These are phyloP conservation scores for Talaromyces pinophilus DNA, from an alignment of 2,329 filamentous ascomycete species.

Conservation along the genomic window DNA sequence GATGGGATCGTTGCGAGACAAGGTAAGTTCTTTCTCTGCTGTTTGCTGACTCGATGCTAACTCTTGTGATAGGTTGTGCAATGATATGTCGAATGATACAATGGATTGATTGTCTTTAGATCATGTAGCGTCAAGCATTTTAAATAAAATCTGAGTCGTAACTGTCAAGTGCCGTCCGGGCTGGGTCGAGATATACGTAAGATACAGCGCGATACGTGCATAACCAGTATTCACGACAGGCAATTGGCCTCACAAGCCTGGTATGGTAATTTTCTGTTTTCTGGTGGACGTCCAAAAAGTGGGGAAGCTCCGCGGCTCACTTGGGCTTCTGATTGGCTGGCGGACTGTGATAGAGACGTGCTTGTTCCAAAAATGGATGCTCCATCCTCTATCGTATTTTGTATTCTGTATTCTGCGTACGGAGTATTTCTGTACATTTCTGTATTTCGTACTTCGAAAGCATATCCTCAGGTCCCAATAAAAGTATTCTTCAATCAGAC, in stretches of 20 bases:
- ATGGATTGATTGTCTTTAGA: constrained; percentile 21
- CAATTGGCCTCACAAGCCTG: neutral
- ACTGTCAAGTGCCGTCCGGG: neutral
- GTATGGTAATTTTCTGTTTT: neutral
- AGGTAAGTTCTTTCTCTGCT: constrained; percentile 54
- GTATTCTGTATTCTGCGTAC: neutral
- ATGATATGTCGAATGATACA: constrained; percentile 30
- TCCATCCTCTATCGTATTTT: neutral
- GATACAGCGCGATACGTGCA: neutral
- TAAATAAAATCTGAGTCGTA: constrained; percentile 5
- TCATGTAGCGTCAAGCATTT: constrained; percentile 29
- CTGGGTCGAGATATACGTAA: neutral
- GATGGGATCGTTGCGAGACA: constrained; percentile 89
- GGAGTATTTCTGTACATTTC: neutral
- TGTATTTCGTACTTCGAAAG: neutral
- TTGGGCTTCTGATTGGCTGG: constrained; percentile 1
- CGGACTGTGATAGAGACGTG: constrained; percentile 12
- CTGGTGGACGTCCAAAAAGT: neutral
- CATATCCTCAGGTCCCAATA: neutral
- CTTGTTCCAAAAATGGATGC: constrained; percentile 13
- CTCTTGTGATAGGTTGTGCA: constrained; percentile 34
- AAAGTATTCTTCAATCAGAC: neutral
- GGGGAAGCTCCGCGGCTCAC: constrained; percentile 12
- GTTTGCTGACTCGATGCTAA: constrained; percentile 3
- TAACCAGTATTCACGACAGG: neutral